phyloP scores from a whole-genome alignment of 2,329 filamentous ascomycete genomes.

The Colletotrichum simmondsii region DNA sequence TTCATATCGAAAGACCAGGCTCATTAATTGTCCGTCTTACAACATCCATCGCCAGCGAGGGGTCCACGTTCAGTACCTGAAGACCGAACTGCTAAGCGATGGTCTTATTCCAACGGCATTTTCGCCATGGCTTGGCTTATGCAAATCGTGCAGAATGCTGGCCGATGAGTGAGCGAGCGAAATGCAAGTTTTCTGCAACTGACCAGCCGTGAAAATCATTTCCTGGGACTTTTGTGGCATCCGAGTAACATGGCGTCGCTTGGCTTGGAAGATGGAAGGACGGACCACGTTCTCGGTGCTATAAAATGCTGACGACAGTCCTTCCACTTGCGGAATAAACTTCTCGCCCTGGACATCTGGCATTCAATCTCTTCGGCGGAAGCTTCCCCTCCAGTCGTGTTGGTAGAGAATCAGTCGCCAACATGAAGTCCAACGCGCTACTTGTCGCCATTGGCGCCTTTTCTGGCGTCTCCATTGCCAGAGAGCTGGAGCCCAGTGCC shows the following conservation, averaged over 20 bases:
- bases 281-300: not conserved
- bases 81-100: not conserved
- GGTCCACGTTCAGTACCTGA: not conserved
- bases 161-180: not conserved
- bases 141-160: not conserved
- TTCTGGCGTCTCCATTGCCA: conserved; percentile 17
- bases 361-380: no score
- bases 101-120: conserved; percentile 21
- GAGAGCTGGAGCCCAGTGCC: conserved; percentile 33
- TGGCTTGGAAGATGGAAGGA: not conserved
- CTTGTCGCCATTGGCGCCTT: conserved; percentile 6
- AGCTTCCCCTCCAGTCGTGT: not conserved
- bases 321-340: not conserved
- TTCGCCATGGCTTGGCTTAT: conserved; percentile 27
- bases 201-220: not conserved
- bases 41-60: not conserved
- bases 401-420: not conserved
- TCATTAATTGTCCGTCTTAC: not conserved
- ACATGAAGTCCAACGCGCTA: conserved; percentile 13
- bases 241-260: not conserved
- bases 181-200: not conserved
- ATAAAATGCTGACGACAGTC: not conserved
- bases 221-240: conserved; percentile 10
- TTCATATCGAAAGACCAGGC: not conserved
- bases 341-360: not conserved